Evolutionary conservation across 257 asterid genomes (phyloP).

Genomic region (Salvia splendens): DNA sequence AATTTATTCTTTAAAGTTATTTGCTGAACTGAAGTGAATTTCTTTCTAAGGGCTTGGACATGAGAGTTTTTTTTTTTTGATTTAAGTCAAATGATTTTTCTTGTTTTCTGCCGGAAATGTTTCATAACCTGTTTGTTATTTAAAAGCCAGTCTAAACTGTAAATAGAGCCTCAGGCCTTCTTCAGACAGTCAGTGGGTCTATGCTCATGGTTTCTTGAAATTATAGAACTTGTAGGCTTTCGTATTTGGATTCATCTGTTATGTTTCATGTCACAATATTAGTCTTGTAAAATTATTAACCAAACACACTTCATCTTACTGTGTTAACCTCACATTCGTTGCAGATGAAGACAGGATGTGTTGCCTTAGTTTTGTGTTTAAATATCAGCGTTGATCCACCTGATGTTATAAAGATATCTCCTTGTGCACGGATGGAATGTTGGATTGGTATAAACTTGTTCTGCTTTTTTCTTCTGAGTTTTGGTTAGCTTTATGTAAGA

Average conservation of each 20-base stretch:
- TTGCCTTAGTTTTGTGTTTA: slow-evolving; percentile 93
- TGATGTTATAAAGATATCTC: slow-evolving; percentile 97
- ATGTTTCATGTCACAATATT: neutral
- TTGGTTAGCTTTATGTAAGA: slow-evolving; percentile 4
- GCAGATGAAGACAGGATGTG: slow-evolving; percentile 99
- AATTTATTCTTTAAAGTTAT: slow-evolving; percentile 8
- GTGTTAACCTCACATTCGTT: slow-evolving; percentile 34
- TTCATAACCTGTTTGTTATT: neutral
- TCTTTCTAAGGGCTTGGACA: slow-evolving; percentile 1
- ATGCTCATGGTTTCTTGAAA: slow-evolving; percentile 13
- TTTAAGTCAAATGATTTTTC: neutral
- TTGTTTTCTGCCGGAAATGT: neutral
- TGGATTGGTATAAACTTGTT: slow-evolving; percentile 80
- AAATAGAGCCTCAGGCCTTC: slow-evolving; percentile 17
- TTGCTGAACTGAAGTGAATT: neutral
- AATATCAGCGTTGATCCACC: slow-evolving; percentile 97
- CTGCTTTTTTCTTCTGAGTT: slow-evolving; percentile 24
- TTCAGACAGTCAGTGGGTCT: slow-evolving; percentile 17
- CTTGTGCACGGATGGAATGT: slow-evolving; percentile 99
- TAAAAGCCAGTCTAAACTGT: slow-evolving; percentile 4
- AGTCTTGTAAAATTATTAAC: neutral
- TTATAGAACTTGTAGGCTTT: neutral
- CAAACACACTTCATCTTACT: neutral
- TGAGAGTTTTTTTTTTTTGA: neutral
- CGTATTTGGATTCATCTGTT: slow-evolving; percentile 5